Evolutionary conservation across 306 rosid species (phyloP).

Genomic region (Gynostemma pentaphyllum): DNA sequence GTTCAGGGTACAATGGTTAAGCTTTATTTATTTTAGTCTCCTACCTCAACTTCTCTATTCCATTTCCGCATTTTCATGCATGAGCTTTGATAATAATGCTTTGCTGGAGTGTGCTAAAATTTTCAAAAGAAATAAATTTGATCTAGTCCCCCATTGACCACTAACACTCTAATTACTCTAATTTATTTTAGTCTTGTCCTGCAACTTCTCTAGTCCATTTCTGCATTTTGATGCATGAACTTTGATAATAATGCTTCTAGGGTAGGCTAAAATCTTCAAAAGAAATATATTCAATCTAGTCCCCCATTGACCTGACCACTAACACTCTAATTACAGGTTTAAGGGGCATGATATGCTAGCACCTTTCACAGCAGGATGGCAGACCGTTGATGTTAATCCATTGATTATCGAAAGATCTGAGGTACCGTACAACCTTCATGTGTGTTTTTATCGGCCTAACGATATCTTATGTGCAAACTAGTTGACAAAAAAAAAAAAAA

Average conservation of each 20-base stretch:
- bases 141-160: no score
- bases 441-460: neutral
- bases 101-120: no score
- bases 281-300: neutral
- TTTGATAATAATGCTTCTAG: neutral
- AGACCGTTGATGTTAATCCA: conserved; percentile 48
- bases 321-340: conserved; percentile 36
- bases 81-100: no score
- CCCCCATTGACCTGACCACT: neutral
- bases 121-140: no score
- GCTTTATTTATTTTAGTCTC: neutral
- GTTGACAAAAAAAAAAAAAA: neutral
- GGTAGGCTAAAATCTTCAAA: neutral
- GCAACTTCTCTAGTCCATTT: neutral
- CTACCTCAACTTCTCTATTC: neutral
- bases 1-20: conserved; percentile 31
- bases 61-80: no score
- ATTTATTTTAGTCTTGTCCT: neutral
- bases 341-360: conserved; percentile 94
- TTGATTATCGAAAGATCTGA: conserved; percentile 74
- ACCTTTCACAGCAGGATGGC: conserved; percentile 96
- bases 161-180: no score
- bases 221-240: neutral
- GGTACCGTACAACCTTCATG: conserved; percentile 24
- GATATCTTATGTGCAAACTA: neutral